A percentile compares a stretch with the other conserved stretches of the same genome.
Evolutionary conservation across 2,329 filamentous ascomycete species (phyloP).

Genomic region (Fusarium zealandicum): DNA sequence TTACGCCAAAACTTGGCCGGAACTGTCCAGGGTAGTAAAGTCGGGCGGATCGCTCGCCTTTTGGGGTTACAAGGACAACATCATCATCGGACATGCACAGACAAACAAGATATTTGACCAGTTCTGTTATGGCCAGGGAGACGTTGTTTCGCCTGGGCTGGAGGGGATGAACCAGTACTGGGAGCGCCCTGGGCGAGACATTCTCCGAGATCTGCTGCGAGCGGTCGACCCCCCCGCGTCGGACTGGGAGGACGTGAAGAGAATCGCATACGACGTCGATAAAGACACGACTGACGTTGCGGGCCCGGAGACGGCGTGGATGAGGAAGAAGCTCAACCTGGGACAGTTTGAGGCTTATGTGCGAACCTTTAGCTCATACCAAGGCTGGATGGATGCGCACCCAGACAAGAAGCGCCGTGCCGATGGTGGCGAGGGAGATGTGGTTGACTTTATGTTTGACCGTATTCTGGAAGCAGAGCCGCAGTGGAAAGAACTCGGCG

Average conservation of each 20-base stretch:
- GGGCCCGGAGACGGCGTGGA: conserved; percentile 52
- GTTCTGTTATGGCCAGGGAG: conserved; percentile 61
- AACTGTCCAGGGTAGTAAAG: conserved; percentile 61
- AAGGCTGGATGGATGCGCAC: conserved; percentile 65
- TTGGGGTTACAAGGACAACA: conserved; percentile 71
- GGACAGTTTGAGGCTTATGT: conserved; percentile 67
- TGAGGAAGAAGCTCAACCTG: conserved; percentile 61
- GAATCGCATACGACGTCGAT: conserved; percentile 65
- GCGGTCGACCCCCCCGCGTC: conserved; percentile 58
- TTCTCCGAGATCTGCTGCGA: conserved; percentile 60
- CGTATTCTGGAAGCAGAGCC: conserved; percentile 61
- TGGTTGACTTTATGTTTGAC: conserved; percentile 69
- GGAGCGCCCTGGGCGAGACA: conserved; percentile 66
- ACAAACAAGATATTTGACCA: conserved; percentile 62
- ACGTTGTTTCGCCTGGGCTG: conserved; percentile 50
- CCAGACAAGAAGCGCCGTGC: conserved; percentile 56
- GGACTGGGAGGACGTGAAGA: conserved; percentile 60
- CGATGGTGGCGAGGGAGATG: conserved; percentile 65
- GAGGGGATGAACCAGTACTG: conserved; percentile 65
- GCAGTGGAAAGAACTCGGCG: conserved; percentile 57
- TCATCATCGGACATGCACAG: conserved; percentile 60
- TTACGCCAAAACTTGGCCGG: conserved; percentile 61
- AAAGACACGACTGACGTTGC: conserved; percentile 46
- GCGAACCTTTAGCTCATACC: conserved; percentile 66
- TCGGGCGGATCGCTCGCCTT: conserved; percentile 66